Percentiles rank a stretch among this genome's conserved stretches.
Conservation (phyloP, 306 rosid species). For the Quercus robur region DNA sequence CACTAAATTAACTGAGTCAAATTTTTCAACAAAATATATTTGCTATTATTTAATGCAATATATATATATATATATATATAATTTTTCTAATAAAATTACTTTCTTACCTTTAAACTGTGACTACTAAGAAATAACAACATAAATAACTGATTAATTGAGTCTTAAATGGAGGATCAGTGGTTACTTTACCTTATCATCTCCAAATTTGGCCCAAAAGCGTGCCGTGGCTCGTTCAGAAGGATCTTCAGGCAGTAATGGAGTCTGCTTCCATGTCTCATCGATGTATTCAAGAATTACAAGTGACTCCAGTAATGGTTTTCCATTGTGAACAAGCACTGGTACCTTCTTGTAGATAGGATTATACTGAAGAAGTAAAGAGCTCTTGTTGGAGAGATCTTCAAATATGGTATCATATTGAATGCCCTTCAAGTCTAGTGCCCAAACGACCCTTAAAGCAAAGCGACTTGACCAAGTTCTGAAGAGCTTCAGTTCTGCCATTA, state of each 20-base stretch:
- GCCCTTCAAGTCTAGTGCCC: conserved; percentile 41
- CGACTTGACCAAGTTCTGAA: conserved; percentile 33
- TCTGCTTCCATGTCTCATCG: conserved; percentile 32
- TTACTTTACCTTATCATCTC: conserved; percentile 17
- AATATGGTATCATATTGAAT: conserved; percentile 19
- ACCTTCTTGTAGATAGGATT: conserved; percentile 27
- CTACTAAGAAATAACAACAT: too few relatives aligned
- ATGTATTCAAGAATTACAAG: conserved; percentile 35
- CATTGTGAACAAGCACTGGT: conserved; percentile 35
- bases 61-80: too few relatives aligned
- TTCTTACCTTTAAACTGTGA: too few relatives aligned
- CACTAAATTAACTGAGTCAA: too few relatives aligned
- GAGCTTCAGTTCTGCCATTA: conserved; percentile 23
- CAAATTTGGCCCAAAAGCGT: conserved; percentile 36
- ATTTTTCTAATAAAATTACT: too few relatives aligned
- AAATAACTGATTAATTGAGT: too few relatives aligned
- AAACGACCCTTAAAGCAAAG: conserved; percentile 24
- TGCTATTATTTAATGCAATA: too few relatives aligned
- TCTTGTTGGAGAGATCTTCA: conserved; percentile 39
- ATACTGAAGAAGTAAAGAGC: conserved; percentile 29
- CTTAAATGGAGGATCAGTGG: too few relatives aligned
- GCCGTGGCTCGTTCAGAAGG: conserved; percentile 18
- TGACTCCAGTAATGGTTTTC: conserved; percentile 26
- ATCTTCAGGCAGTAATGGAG: conserved; percentile 28
- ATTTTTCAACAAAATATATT: too few relatives aligned